These are phyloP conservation scores for Phalaenopsis equestris DNA, from an alignment of 106 monocot species.

Conservation along the genomic window DNA sequence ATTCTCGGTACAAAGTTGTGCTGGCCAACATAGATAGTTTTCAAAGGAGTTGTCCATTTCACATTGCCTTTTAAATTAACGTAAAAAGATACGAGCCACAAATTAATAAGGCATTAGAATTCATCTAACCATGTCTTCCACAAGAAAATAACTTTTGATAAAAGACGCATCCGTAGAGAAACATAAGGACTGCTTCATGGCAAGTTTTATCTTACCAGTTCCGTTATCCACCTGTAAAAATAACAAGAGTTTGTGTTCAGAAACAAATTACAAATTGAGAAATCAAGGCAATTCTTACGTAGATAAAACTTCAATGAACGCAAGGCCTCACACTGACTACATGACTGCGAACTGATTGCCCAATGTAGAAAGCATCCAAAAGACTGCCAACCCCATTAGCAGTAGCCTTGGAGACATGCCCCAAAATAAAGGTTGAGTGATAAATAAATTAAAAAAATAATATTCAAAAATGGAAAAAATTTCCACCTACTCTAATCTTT, in stretches of 20 bases:
- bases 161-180: slow-evolving; percentile 70
- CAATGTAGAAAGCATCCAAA: slow-evolving; percentile 65
- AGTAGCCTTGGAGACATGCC: slow-evolving; percentile 33
- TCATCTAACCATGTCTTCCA: slow-evolving; percentile 68
- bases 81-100: neutral
- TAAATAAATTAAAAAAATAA: slow-evolving; percentile 3
- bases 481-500: slow-evolving; percentile 48
- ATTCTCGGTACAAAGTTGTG: too few species aligned
- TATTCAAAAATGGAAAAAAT: neutral
- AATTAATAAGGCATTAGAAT: neutral
- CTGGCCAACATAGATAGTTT: too few species aligned
- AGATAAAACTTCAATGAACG: neutral
- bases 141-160: slow-evolving; percentile 68
- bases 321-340: slow-evolving; percentile 51
- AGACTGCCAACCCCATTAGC: slow-evolving; percentile 45
- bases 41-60: too few species aligned
- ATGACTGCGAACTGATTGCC: slow-evolving; percentile 87
- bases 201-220: slow-evolving; percentile 55
- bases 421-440: slow-evolving; percentile 14
- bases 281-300: neutral
- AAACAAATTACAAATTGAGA: neutral
- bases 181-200: slow-evolving; percentile 84
- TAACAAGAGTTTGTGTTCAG: neutral
- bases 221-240: slow-evolving; percentile 54
- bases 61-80: too few species aligned